These are phyloP conservation scores for Lippia alba DNA, from an alignment of 305 asterid species.

Conservation along the genomic window DNA sequence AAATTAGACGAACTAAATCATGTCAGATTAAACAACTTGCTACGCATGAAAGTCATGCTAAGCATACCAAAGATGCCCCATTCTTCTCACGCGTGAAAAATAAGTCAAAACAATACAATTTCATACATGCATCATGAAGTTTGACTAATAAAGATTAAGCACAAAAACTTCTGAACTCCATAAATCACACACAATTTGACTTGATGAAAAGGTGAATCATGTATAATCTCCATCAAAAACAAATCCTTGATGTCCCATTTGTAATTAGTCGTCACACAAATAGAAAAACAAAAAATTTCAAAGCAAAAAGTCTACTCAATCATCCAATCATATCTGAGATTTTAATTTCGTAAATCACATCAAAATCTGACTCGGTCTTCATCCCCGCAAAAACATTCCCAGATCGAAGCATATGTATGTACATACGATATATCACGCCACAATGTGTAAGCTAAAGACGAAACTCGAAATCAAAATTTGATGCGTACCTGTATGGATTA, in stretches of 20 bases:
- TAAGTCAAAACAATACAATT: background rate
- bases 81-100: background rate
- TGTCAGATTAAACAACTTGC: conserved; percentile 4
- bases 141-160: background rate
- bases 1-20: background rate
- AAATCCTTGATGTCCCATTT: background rate
- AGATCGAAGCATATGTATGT: background rate
- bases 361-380: background rate
- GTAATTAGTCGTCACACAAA: background rate
- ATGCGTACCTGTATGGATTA: background rate
- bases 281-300: background rate
- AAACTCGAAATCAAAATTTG: no score
- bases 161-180: background rate
- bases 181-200: background rate
- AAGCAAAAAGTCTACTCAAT: background rate
- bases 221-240: background rate
- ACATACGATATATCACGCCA: background rate
- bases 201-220: no score
- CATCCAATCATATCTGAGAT: background rate
- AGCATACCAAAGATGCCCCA: conserved; percentile 2
- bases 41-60: background rate
- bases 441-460: background rate
- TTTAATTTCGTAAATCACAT: background rate
- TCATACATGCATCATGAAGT: conserved; percentile 13
- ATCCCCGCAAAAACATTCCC: background rate